These are phyloP conservation scores for Phytophthora syringae DNA, from an alignment of 352 stramenopile genomes.

Conservation along the genomic window DNA sequence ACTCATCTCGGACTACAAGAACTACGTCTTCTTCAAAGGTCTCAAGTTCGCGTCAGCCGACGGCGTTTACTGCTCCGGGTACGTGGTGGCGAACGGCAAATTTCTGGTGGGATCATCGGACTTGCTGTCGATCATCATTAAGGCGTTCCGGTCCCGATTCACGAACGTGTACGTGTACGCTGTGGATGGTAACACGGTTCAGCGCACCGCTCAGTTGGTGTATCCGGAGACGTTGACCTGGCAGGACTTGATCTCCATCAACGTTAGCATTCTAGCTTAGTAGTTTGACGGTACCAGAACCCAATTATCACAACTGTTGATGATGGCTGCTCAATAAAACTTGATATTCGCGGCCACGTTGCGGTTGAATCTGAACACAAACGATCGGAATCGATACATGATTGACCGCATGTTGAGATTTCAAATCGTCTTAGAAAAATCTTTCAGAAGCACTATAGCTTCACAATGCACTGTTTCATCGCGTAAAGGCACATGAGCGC, in stretches of 20 bases:
- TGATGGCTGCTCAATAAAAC: too few relatives aligned
- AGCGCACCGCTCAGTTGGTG: slow-evolving; percentile 38
- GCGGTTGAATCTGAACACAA: too few relatives aligned
- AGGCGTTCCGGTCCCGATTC: slow-evolving; percentile 38
- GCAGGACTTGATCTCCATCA: slow-evolving; percentile 39
- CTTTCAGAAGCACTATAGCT: too few relatives aligned
- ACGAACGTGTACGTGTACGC: slow-evolving; percentile 47
- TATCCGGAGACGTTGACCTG: slow-evolving; percentile 41
- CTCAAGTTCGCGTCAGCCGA: slow-evolving; percentile 47
- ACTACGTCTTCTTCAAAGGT: slow-evolving; percentile 44
- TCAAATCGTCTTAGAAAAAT: too few relatives aligned
- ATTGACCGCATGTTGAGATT: too few relatives aligned
- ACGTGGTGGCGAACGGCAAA: slow-evolving; percentile 43
- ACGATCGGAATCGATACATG: too few relatives aligned
- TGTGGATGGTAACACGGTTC: slow-evolving; percentile 37
- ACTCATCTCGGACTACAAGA: slow-evolving; percentile 41
- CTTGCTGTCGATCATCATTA: slow-evolving; percentile 47
- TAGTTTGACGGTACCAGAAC: too few relatives aligned
- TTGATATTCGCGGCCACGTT: too few relatives aligned
- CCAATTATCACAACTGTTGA: too few relatives aligned
- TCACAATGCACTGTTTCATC: too few relatives aligned
- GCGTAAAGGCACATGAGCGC: too few relatives aligned
- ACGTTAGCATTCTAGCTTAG: slow-evolving; percentile 39
- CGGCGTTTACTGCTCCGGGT: slow-evolving; percentile 49
- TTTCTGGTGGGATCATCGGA: slow-evolving; percentile 46